These are phyloP conservation scores for Phytophthora pluvialis DNA, from an alignment of 352 stramenopile species.

Conservation along the genomic window DNA sequence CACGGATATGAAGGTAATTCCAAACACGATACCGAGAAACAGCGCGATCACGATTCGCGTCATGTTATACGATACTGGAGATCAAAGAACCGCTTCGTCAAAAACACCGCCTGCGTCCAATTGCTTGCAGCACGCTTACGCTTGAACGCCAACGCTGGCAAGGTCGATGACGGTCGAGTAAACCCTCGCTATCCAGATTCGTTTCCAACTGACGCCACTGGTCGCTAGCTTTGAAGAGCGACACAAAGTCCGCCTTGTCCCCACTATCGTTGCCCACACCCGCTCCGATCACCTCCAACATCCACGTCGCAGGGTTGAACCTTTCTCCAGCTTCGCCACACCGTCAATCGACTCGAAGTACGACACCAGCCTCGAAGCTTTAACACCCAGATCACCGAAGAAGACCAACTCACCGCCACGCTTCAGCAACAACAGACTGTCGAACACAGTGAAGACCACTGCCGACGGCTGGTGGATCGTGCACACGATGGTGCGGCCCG, in stretches of 20 bases:
- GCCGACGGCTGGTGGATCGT: constrained; percentile 91
- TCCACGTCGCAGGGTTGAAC: constrained; percentile 87
- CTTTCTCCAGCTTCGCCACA: constrained; percentile 41
- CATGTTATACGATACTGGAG: constrained; percentile 89
- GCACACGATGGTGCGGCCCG: constrained; percentile 76
- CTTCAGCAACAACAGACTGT: constrained; percentile 76
- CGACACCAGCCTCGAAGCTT: constrained; percentile 39
- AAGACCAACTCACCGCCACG: constrained; percentile 54
- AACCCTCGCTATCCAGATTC: constrained; percentile 24
- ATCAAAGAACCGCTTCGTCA: constrained; percentile 61
- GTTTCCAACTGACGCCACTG: constrained; percentile 5
- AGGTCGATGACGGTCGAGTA: not conserved
- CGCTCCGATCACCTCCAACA: constrained; percentile 73
- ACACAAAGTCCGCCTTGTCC: constrained; percentile 19
- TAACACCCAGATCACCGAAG: constrained; percentile 53
- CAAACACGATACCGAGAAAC: constrained; percentile 17
- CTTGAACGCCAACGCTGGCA: constrained; percentile 27
- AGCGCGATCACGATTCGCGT: constrained; percentile 45
- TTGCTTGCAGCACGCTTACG: constrained; percentile 32
- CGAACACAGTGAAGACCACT: constrained; percentile 54
- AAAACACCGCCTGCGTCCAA: constrained; percentile 32
- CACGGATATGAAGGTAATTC: no score
- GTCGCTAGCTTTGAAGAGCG: constrained; percentile 16
- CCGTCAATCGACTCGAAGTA: constrained; percentile 64
- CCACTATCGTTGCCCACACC: constrained; percentile 39